These are phyloP conservation scores for Scopulariopsis brevicaulis DNA, from an alignment of 2,329 filamentous ascomycete species.

Conservation along the genomic window DNA sequence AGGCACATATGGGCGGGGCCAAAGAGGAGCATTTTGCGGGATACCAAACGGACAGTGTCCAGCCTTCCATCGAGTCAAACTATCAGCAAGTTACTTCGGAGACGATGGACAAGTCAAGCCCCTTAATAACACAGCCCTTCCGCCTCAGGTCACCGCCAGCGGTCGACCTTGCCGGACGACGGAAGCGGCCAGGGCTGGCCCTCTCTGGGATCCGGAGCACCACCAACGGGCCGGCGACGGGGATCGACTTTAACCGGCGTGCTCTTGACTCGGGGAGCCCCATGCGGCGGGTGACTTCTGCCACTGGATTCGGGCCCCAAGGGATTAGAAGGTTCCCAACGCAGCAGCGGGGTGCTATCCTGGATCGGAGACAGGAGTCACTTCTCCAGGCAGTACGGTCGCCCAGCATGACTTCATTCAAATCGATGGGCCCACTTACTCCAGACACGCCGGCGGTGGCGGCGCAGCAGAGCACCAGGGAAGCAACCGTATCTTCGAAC, in stretches of 20 bases:
- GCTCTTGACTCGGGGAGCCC: slow-evolving; percentile 32
- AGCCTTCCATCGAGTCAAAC: not conserved
- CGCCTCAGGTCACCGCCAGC: slow-evolving; percentile 36
- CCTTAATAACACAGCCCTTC: slow-evolving; percentile 8
- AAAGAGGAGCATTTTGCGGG: not conserved
- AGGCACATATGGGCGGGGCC: not conserved
- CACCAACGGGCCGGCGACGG: slow-evolving; percentile 32
- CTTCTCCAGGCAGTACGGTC: slow-evolving; percentile 31
- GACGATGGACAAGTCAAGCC: not conserved
- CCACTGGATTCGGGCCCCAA: slow-evolving; percentile 25
- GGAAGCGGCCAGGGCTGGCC: slow-evolving; percentile 31
- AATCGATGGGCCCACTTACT: slow-evolving; percentile 33
- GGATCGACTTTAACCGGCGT: slow-evolving; percentile 29
- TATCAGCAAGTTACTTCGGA: not conserved
- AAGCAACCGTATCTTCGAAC: slow-evolving; percentile 25
- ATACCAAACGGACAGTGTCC: not conserved
- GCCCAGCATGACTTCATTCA: slow-evolving; percentile 22
- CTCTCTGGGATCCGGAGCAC: slow-evolving; percentile 35
- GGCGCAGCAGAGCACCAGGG: slow-evolving; percentile 23
- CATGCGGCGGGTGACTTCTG: slow-evolving; percentile 43
- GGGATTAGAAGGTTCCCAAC: slow-evolving; percentile 14
- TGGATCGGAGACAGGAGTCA: slow-evolving; percentile 32
- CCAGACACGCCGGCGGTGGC: slow-evolving; percentile 34
- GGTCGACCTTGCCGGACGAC: slow-evolving; percentile 41
- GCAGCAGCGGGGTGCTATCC: slow-evolving; percentile 20